Percentiles rank a stretch among this genome's conserved stretches.
These are phyloP conservation scores for Pittosporum tobira DNA, from an alignment of 129 eudicot species.

Conservation along the genomic window DNA sequence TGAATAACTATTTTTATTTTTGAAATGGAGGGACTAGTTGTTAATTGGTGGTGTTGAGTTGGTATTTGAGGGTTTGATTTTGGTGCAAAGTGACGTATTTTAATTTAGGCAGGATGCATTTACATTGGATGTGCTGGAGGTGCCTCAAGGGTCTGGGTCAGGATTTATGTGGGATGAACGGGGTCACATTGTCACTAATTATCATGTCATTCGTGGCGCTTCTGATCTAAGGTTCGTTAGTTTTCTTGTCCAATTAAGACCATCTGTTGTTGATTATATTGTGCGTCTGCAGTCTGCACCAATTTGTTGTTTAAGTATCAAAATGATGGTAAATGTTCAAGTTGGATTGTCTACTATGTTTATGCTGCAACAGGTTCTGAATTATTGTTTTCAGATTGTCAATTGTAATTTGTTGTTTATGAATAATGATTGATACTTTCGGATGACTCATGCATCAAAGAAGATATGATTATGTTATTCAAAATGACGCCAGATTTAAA, in stretches of 20 bases:
- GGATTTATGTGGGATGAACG: constrained; percentile 87
- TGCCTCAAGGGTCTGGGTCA: constrained; percentile 96
- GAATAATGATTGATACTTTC: too few species aligned
- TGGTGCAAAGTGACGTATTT: constrained; percentile 8
- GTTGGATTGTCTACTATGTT: background rate
- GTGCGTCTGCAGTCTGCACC: background rate
- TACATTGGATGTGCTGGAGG: constrained; percentile 91
- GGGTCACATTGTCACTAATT: constrained; percentile 88
- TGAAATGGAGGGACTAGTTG: too few species aligned
- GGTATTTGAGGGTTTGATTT: background rate
- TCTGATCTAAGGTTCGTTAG: constrained; percentile 80
- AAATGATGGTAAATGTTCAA: background rate
- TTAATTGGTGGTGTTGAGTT: background rate
- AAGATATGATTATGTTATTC: too few species aligned
- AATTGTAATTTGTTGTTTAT: too few species aligned
- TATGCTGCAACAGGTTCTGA: background rate
- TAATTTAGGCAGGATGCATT: constrained; percentile 83
- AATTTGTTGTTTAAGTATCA: background rate
- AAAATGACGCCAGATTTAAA: too few species aligned
- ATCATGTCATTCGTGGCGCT: constrained; percentile 97
- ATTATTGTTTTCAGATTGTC: too few species aligned
- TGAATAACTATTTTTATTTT: too few species aligned
- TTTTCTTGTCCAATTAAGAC: constrained; percentile 2
- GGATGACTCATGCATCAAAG: too few species aligned
- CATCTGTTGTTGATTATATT: background rate